A percentile compares a stretch with the other conserved stretches of the same genome.
Evolutionary conservation across 768 basidiomycete genomes (phyloP).

Genomic region (Naematelia encephala): DNA sequence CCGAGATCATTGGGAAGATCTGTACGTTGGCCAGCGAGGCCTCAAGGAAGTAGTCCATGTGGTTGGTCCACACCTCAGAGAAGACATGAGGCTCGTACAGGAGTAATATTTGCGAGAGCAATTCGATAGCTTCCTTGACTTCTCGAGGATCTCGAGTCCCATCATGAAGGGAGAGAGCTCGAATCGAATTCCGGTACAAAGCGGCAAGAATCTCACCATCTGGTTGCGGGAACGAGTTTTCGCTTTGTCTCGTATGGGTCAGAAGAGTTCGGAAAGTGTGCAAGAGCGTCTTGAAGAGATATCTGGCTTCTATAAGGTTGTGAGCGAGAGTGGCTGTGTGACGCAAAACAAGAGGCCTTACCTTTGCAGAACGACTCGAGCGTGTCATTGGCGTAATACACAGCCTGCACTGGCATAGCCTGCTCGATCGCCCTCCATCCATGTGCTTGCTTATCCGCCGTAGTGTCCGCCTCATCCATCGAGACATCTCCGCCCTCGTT

Average conservation of each 20-base stretch:
- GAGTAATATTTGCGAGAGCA: slow-evolving; percentile 67
- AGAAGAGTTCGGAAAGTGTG: slow-evolving; percentile 83
- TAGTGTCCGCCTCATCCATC: slow-evolving; percentile 26
- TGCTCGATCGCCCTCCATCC: slow-evolving; percentile 76
- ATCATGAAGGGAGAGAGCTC: slow-evolving; percentile 77
- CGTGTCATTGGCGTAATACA: slow-evolving; percentile 73
- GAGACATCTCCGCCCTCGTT: slow-evolving; percentile 19
- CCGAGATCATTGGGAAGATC: slow-evolving; percentile 78
- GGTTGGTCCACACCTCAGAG: slow-evolving; percentile 91
- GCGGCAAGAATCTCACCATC: slow-evolving; percentile 84
- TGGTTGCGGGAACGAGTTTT: slow-evolving; percentile 61
- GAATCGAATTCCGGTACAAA: slow-evolving; percentile 79
- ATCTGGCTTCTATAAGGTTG: slow-evolving; percentile 65
- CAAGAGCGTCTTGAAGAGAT: slow-evolving; percentile 80
- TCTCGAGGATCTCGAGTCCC: slow-evolving; percentile 55
- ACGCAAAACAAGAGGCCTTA: slow-evolving; percentile 40
- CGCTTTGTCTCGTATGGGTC: slow-evolving; percentile 70
- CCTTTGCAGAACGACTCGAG: slow-evolving; percentile 74
- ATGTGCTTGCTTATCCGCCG: slow-evolving; percentile 38
- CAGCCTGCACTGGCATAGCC: slow-evolving; percentile 73
- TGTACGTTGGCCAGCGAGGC: slow-evolving; percentile 70
- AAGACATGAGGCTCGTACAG: slow-evolving; percentile 89
- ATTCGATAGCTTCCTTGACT: slow-evolving; percentile 76
- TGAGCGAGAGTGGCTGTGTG: not conserved
- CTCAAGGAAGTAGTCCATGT: slow-evolving; percentile 86